These are phyloP conservation scores for Coniochaeta sp. DNA, from an alignment of 2,329 filamentous ascomycete genomes.

Conservation along the genomic window DNA sequence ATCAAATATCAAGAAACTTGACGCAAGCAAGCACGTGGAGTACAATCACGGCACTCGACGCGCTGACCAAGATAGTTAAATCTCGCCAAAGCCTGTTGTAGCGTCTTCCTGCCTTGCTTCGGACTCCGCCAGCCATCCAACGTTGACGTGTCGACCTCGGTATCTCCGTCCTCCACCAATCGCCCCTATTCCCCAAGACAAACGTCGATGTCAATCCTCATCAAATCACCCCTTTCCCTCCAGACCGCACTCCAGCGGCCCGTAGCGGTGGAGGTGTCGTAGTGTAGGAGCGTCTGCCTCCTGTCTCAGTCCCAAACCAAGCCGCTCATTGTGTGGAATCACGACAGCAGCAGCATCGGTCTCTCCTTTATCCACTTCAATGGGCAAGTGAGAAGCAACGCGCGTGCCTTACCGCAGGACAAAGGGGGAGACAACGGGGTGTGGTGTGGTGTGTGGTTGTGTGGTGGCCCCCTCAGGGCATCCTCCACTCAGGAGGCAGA, in stretches of 20 bases:
- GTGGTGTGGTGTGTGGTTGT: too few species aligned
- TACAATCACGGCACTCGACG: too few species aligned
- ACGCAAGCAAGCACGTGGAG: too few species aligned
- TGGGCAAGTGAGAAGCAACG: too few species aligned
- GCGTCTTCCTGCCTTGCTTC: background rate
- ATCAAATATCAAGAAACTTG: too few species aligned
- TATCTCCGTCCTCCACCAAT: background rate
- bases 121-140: background rate
- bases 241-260: too few species aligned
- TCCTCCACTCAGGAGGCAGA: background rate
- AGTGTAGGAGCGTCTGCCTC: too few species aligned
- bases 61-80: background rate
- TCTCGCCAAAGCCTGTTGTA: background rate
- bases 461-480: background rate
- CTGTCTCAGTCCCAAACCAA: background rate
- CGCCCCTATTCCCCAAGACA: background rate
- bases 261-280: too few species aligned
- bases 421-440: background rate
- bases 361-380: too few species aligned
- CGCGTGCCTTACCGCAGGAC: too few species aligned
- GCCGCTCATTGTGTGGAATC: background rate
- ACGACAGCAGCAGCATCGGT: background rate
- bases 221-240: too few species aligned
- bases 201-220: background rate
- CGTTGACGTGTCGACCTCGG: background rate